A percentile compares a stretch with the other conserved stretches of the same genome.
Conservation (phyloP, 208 protist species). For the Tritrichomonas musculus region DNA sequence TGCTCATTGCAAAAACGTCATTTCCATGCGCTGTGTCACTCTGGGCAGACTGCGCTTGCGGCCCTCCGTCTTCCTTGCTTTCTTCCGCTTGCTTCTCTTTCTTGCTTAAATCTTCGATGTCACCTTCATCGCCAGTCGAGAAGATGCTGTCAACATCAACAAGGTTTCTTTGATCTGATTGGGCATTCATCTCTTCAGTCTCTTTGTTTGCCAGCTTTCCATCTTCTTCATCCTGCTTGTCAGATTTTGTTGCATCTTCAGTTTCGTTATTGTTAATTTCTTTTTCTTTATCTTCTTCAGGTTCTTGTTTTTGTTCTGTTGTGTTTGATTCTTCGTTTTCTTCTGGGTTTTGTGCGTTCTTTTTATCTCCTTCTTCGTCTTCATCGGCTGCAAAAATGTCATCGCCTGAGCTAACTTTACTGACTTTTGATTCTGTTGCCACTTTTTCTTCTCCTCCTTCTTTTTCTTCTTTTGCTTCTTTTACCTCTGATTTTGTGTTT, state of each 20-base stretch:
- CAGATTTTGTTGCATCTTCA: not conserved
- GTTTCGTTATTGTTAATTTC: not conserved
- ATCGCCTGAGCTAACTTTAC: not conserved
- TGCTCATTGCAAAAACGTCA: too few species aligned
- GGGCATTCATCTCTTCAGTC: not conserved
- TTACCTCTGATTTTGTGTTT: not conserved
- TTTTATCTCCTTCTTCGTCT: not conserved
- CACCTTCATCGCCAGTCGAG: too few species aligned
- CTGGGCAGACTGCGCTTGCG: too few species aligned
- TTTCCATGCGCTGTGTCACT: too few species aligned
- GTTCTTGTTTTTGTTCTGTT: not conserved
- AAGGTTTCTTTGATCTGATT: not conserved
- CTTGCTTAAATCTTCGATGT: too few species aligned
- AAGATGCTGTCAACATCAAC: too few species aligned
- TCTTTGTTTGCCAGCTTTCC: not conserved
- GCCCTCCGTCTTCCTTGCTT: too few species aligned
- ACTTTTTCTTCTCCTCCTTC: not conserved
- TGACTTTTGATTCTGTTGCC: not conserved
- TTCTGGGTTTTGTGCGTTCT: not conserved
- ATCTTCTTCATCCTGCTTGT: not conserved
- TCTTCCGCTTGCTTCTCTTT: too few species aligned
- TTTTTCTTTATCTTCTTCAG: not conserved
- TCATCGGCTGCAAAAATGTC: not conserved
- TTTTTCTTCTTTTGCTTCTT: not conserved
- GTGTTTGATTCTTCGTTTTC: not conserved